Conservation (phyloP, 2,329 filamentous ascomycete species). For the Penicillium occitanis region DNA sequence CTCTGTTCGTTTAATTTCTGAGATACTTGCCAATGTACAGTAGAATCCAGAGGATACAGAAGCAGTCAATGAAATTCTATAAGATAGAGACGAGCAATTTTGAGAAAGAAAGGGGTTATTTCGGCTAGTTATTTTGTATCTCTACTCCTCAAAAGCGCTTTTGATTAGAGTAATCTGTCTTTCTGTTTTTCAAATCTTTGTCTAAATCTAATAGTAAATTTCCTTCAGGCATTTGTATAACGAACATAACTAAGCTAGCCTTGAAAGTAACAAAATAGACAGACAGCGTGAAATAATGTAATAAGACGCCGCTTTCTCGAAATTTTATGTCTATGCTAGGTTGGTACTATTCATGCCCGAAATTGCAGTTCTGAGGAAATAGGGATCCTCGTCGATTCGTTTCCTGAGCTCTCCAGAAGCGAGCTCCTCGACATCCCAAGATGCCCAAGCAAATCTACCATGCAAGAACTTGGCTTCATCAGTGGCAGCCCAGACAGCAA, state of each 20-base stretch:
- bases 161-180: too few species aligned
- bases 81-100: too few species aligned
- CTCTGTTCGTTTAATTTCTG: too few species aligned
- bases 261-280: not conserved
- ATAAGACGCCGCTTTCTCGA: not conserved
- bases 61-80: too few species aligned
- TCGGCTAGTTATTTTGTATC: too few species aligned
- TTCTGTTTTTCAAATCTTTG: too few species aligned
- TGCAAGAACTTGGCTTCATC: conserved; percentile 42
- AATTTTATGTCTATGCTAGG: not conserved
- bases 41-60: too few species aligned
- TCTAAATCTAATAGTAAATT: too few species aligned
- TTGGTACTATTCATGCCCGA: not conserved
- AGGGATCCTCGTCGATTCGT: conserved; percentile 7
- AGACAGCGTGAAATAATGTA: too few species aligned
- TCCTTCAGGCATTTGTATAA: not conserved
- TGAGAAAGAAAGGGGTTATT: too few species aligned
- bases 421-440: conserved; percentile 47
- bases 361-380: conserved; percentile 5
- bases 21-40: too few species aligned
- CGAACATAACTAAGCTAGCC: not conserved
- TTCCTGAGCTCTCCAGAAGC: conserved; percentile 5
- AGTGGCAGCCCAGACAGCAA: conserved; percentile 40
- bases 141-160: too few species aligned
- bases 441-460: conserved; percentile 38